phyloP scores from a whole-genome alignment of 106 monocot species.

The Dendrobium nobile region DNA sequence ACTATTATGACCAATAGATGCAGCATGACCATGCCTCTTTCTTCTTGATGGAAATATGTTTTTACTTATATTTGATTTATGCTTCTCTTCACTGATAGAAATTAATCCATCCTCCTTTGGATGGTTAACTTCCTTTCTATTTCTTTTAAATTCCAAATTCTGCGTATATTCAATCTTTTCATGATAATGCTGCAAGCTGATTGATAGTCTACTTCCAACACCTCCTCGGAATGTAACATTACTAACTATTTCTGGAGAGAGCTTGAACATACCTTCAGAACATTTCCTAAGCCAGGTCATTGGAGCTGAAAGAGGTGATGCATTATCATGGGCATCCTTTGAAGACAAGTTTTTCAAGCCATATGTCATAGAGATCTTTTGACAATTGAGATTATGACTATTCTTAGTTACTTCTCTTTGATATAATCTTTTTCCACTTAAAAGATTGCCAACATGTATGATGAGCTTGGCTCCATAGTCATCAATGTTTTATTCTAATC shows the following conservation, averaged over 20 bases:
- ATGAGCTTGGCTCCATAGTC: no score
- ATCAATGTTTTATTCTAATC: no score
- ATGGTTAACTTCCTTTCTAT: not conserved
- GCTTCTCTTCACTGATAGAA: not conserved
- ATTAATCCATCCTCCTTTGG: constrained; percentile 11
- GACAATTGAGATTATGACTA: no score
- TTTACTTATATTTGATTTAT: not conserved
- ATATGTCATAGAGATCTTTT: not conserved
- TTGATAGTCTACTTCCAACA: no score
- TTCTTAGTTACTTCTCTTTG: no score
- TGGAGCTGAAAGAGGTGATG: no score
- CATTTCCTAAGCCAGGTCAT: constrained; percentile 55
- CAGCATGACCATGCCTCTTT: not conserved
- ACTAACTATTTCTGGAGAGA: constrained; percentile 28
- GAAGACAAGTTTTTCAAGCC: not conserved
- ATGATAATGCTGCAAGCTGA: no score
- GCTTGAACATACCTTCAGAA: constrained; percentile 45
- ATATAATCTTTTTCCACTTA: no score
- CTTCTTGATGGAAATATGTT: constrained; percentile 13
- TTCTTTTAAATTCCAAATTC: not conserved
- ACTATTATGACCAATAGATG: constrained; percentile 19
- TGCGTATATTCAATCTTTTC: not conserved
- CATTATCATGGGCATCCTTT: not conserved
- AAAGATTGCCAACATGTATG: no score
- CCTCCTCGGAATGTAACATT: not conserved